phyloP scores from a whole-genome alignment of 805 yeast species.

The Kodamaea laetipori region DNA sequence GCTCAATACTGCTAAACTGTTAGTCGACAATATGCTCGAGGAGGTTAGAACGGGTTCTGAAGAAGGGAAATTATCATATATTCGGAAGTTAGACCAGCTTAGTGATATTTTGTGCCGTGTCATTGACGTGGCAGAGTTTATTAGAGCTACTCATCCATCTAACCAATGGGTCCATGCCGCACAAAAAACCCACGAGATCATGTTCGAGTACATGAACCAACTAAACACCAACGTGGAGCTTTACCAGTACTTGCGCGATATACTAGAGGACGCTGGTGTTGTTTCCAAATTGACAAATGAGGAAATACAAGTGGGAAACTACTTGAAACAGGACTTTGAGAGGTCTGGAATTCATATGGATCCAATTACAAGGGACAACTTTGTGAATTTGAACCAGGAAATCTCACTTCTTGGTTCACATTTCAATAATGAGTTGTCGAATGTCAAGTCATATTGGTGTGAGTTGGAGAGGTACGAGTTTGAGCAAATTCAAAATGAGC shows the following conservation, averaged over 20 bases:
- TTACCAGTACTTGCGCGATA: conserved; percentile 58
- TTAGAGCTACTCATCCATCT: conserved; percentile 85
- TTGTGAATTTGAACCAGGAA: conserved; percentile 76
- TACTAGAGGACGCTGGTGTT: conserved; percentile 46
- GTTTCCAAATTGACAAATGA: conserved; percentile 55
- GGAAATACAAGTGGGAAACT: conserved; percentile 79
- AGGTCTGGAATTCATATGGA: conserved; percentile 87
- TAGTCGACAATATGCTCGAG: conserved; percentile 57
- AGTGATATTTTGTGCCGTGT: conserved; percentile 90
- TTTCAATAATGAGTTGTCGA: conserved; percentile 55
- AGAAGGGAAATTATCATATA: conserved; percentile 47
- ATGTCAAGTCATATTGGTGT: conserved; percentile 40
- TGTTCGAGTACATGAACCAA: conserved; percentile 93
- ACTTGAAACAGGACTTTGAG: conserved; percentile 81
- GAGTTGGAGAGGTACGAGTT: conserved; percentile 33
- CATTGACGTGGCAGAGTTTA: conserved; percentile 90
- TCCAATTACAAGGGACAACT: conserved; percentile 60
- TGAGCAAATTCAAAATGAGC: conserved; percentile 24
- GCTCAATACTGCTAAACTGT: conserved; percentile 59
- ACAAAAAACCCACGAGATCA: conserved; percentile 79
- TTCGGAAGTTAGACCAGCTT: conserved; percentile 73
- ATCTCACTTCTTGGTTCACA: conserved; percentile 82
- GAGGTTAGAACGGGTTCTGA: conserved; percentile 36
- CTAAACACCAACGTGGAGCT: conserved; percentile 81
- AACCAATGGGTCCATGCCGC: conserved; percentile 73